Evolutionary conservation across 306 rosid species (phyloP).

Genomic region (Dryas alaskensis): DNA sequence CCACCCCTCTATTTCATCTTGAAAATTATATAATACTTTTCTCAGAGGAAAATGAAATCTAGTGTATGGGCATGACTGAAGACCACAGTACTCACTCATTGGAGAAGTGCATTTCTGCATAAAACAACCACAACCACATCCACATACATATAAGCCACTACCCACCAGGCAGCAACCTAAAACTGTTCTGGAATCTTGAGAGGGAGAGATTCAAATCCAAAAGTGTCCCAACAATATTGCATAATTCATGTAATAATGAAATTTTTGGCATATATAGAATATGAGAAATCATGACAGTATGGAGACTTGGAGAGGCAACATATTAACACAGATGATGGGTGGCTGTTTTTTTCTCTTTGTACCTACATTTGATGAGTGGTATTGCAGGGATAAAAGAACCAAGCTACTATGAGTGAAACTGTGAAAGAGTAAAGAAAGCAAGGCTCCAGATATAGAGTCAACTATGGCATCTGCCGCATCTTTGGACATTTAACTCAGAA

Average conservation of each 20-base stretch:
- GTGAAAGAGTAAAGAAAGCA: too few species aligned
- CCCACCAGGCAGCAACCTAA: background rate
- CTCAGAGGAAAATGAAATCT: background rate
- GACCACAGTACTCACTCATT: background rate
- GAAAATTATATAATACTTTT: background rate
- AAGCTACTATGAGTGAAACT: too few species aligned
- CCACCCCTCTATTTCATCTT: background rate
- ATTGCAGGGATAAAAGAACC: too few species aligned
- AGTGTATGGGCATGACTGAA: constrained; percentile 4
- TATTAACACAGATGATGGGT: background rate
- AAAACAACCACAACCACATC: too few species aligned
- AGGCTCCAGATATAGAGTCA: background rate
- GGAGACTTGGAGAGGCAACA: background rate
- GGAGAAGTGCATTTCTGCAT: background rate
- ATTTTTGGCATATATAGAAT: background rate
- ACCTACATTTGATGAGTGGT: too few species aligned
- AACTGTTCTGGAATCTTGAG: background rate
- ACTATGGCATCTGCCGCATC: background rate
- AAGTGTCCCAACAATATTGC: background rate
- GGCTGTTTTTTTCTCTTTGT: background rate
- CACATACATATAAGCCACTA: too few species aligned
- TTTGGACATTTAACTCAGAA: background rate
- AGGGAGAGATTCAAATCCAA: background rate
- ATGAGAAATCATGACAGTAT: background rate
- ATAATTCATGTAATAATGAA: background rate